Evolutionary conservation across 2,329 filamentous ascomycete species (phyloP).

Genomic region (Xylariomycetidae sp.): DNA sequence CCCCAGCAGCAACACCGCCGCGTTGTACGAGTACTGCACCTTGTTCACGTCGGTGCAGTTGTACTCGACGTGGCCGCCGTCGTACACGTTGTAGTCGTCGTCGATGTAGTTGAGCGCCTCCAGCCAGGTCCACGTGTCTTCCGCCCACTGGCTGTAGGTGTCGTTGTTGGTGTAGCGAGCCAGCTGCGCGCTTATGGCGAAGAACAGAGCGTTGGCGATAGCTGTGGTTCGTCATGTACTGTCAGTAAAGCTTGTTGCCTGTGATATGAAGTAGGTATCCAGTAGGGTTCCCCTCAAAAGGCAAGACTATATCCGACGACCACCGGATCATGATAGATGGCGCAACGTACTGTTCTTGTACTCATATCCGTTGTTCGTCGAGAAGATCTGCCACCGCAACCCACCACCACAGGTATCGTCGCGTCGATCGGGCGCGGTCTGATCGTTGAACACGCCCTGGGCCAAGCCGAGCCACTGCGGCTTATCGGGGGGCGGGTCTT

Average conservation of each 20-base stretch:
- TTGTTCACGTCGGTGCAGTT: slow-evolving; percentile 40
- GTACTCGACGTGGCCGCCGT: slow-evolving; percentile 37
- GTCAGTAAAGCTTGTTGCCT: no score
- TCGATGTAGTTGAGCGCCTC: slow-evolving; percentile 37
- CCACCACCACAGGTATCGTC: slow-evolving; percentile 55
- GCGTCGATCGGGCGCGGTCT: slow-evolving; percentile 47
- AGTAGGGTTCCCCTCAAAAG: no score
- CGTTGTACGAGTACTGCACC: slow-evolving; percentile 47
- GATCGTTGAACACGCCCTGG: slow-evolving; percentile 58
- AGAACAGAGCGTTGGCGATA: slow-evolving; percentile 43
- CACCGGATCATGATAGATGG: no score
- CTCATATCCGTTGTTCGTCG: slow-evolving; percentile 47
- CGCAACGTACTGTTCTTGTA: slow-evolving; percentile 36
- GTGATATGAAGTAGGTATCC: no score
- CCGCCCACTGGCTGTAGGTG: slow-evolving; percentile 57
- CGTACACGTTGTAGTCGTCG: slow-evolving; percentile 37
- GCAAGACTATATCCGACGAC: no score
- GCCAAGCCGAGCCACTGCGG: slow-evolving; percentile 59
- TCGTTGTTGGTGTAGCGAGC: slow-evolving; percentile 57
- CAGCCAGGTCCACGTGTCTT: slow-evolving; percentile 51
- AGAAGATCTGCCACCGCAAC: slow-evolving; percentile 61
- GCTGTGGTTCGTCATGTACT: slow-evolving; percentile 14
- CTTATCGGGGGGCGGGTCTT: slow-evolving; percentile 40
- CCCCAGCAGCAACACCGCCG: slow-evolving; percentile 40
- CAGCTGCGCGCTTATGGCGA: slow-evolving; percentile 49